Evolutionary conservation across 345 rosid species (phyloP).

Genomic region (Citrus glauca): DNA sequence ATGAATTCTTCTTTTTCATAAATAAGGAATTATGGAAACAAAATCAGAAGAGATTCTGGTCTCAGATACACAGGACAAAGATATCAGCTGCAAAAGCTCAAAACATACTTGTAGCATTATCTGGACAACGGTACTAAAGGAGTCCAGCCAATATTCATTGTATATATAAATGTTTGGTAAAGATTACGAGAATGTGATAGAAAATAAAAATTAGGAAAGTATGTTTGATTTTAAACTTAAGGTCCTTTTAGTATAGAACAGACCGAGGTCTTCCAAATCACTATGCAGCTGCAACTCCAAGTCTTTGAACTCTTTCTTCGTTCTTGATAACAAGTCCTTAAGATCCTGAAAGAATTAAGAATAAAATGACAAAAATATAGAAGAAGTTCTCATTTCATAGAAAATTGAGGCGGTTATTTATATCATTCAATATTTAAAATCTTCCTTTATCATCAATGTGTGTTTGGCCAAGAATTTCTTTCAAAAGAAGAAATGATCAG

Average conservation of each 20-base stretch:
- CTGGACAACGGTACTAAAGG: not conserved
- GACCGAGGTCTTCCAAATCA: conserved; percentile 69
- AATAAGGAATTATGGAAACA: not conserved
- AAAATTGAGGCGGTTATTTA: not conserved
- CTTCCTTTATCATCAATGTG: not conserved
- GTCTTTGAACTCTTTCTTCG: conserved; percentile 64
- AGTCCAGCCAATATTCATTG: too few relatives aligned
- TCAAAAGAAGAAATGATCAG: not conserved
- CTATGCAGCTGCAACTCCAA: conserved; percentile 56
- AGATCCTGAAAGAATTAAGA: conserved; percentile 45
- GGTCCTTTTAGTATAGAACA: conserved; percentile 13
- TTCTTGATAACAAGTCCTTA: conserved; percentile 50
- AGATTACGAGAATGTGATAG: not conserved
- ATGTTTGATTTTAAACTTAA: not conserved
- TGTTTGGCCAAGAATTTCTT: too few relatives aligned
- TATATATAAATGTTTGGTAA: not conserved
- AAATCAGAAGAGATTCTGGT: not conserved
- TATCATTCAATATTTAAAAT: not conserved
- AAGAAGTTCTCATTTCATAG: not conserved
- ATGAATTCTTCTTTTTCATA: not conserved
- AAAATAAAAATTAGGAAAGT: conserved; percentile 2
- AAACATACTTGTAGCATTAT: not conserved
- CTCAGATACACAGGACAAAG: not conserved
- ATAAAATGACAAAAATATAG: not conserved
- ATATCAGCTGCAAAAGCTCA: not conserved